phyloP scores from a whole-genome alignment of 164 flowering plant genomes.

The Macadamia tetraphylla region DNA sequence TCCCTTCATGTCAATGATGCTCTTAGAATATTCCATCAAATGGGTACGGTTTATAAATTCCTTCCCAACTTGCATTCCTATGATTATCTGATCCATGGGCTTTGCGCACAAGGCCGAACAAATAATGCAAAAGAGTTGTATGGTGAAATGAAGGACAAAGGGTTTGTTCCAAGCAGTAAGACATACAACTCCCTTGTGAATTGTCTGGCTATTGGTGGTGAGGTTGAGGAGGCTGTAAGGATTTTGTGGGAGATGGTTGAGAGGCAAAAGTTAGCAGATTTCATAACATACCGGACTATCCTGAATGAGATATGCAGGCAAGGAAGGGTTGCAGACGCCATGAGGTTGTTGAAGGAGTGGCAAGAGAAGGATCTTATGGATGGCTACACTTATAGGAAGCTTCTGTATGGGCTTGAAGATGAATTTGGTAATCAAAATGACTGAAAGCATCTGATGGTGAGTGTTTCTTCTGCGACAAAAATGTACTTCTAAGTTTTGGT shows the following conservation, averaged over 20 bases:
- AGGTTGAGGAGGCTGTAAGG: slow-evolving; percentile 64
- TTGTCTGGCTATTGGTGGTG: slow-evolving; percentile 76
- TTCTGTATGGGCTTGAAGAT: slow-evolving; percentile 49
- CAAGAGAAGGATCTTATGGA: slow-evolving; percentile 55
- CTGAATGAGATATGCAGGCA: slow-evolving; percentile 62
- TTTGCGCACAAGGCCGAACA: slow-evolving; percentile 83
- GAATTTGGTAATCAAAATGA: slow-evolving; percentile 23
- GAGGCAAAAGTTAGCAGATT: slow-evolving; percentile 39
- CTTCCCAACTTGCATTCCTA: slow-evolving; percentile 60
- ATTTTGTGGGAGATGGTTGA: slow-evolving; percentile 73
- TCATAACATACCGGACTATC: slow-evolving; percentile 66
- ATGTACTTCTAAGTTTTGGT: background rate
- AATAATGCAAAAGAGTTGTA: slow-evolving; percentile 65
- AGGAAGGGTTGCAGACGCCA: slow-evolving; percentile 44
- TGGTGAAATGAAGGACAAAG: slow-evolving; percentile 58
- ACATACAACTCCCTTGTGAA: slow-evolving; percentile 78
- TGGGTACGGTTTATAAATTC: slow-evolving; percentile 61
- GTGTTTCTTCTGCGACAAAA: background rate
- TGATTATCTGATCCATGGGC: slow-evolving; percentile 72
- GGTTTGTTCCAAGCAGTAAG: slow-evolving; percentile 59
- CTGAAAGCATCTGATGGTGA: background rate
- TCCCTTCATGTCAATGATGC: slow-evolving; percentile 88
- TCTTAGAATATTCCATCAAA: slow-evolving; percentile 79
- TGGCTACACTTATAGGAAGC: slow-evolving; percentile 48
- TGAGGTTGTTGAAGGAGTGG: slow-evolving; percentile 49